Evolutionary conservation across 1,284 basidiomycete species (phyloP).

Genomic region (Sporisorium iseilematis-ciliati): DNA sequence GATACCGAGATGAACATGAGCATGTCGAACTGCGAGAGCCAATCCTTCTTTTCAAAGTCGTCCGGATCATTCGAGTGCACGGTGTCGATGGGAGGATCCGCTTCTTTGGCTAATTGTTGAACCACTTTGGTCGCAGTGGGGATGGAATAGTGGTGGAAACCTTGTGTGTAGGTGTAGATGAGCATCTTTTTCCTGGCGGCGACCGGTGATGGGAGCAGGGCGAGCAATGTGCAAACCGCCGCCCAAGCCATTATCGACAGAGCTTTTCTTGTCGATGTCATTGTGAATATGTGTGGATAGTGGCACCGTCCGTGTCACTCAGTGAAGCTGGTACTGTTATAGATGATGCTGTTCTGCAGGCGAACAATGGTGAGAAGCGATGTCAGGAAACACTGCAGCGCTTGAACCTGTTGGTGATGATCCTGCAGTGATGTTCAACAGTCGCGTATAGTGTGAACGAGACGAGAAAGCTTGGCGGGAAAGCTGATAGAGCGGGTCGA

Average conservation of each 20-base stretch:
- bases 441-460: too few species aligned
- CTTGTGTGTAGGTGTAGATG: slow-evolving; percentile 56
- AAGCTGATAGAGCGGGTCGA: not conserved
- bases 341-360: not conserved
- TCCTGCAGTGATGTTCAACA: too few species aligned
- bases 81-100: slow-evolving; percentile 43
- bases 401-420: too few species aligned
- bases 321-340: not conserved
- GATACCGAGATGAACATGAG: slow-evolving; percentile 59
- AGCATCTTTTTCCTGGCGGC: slow-evolving; percentile 53
- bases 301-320: not conserved
- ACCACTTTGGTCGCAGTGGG: slow-evolving; percentile 50
- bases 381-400: too few species aligned
- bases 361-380: too few species aligned
- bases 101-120: slow-evolving; percentile 44
- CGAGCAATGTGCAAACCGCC: slow-evolving; percentile 20
- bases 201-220: slow-evolving; percentile 16
- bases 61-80: slow-evolving; percentile 45
- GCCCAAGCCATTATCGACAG: slow-evolving; percentile 18
- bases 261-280: slow-evolving; percentile 11
- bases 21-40: slow-evolving; percentile 58
- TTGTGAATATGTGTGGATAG: not conserved
- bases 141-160: slow-evolving; percentile 58
- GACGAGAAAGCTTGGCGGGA: not conserved
- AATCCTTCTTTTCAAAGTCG: slow-evolving; percentile 49